A percentile compares a stretch with the other conserved stretches of the same genome.
These are phyloP conservation scores for Pezizomycotina sp. DNA, from an alignment of 2,329 filamentous ascomycete species.

Conservation along the genomic window DNA sequence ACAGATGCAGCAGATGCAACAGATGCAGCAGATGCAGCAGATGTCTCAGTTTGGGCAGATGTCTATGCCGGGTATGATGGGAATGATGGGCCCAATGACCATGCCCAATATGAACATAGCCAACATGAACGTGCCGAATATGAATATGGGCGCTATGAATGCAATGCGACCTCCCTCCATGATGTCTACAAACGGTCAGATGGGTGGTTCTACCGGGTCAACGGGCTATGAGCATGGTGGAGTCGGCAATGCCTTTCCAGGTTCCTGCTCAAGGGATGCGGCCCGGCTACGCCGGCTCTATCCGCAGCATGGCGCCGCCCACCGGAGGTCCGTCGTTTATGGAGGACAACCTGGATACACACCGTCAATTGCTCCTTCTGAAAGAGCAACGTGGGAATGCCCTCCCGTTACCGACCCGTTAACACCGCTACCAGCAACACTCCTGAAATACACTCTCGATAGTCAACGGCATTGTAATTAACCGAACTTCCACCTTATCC, in stretches of 20 bases:
- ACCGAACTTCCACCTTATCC: slow-evolving; percentile 34
- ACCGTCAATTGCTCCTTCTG: slow-evolving; percentile 83
- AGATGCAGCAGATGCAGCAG: slow-evolving; percentile 39
- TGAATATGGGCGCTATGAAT: slow-evolving; percentile 2
- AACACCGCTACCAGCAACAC: slow-evolving; percentile 39
- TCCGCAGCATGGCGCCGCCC: slow-evolving; percentile 27
- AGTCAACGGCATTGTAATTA: slow-evolving; percentile 27
- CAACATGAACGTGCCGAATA: slow-evolving; percentile 25
- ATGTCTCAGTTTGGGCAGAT: slow-evolving; percentile 25
- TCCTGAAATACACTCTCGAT: slow-evolving; percentile 28
- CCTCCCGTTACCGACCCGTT: slow-evolving; percentile 79
- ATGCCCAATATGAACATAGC: slow-evolving; percentile 27
- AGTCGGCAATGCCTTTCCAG: slow-evolving; percentile 33
- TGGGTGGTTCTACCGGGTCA: slow-evolving; percentile 35
- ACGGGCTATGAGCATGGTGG: slow-evolving; percentile 72
- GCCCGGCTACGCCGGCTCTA: slow-evolving; percentile 36
- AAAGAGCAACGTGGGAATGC: slow-evolving; percentile 88
- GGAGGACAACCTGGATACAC: slow-evolving; percentile 44
- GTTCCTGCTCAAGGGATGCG: slow-evolving; percentile 17
- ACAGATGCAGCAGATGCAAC: slow-evolving; percentile 24
- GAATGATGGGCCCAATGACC: slow-evolving; percentile 21
- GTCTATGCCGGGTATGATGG: slow-evolving; percentile 23
- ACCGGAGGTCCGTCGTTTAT: slow-evolving; percentile 18
- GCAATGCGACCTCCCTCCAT: slow-evolving; percentile 26
- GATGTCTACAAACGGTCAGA: slow-evolving; percentile 30